phyloP scores from a whole-genome alignment of 2,329 filamentous ascomycete species.

The Alternaria arbusti region DNA sequence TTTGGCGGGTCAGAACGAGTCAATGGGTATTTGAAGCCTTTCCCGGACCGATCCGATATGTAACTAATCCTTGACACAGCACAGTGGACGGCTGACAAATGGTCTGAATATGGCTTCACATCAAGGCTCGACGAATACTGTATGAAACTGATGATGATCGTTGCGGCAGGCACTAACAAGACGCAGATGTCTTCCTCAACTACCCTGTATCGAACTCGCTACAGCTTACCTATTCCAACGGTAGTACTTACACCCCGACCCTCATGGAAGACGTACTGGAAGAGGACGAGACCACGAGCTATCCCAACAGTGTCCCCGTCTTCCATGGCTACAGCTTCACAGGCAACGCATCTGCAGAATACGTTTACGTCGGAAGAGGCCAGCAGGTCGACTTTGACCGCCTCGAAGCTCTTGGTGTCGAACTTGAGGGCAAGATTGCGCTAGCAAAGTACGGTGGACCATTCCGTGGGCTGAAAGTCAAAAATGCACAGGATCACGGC shows the following conservation, averaged over 20 bases:
- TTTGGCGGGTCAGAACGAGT: conserved; percentile 42
- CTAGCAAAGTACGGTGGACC: conserved; percentile 55
- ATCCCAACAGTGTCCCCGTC: conserved; percentile 50
- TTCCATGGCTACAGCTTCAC: conserved; percentile 58
- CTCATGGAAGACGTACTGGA: conserved; percentile 43
- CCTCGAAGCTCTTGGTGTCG: conserved; percentile 49
- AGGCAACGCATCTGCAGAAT: conserved; percentile 56
- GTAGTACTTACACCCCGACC: conserved; percentile 38
- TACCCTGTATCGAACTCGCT: conserved; percentile 48
- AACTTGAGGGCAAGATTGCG: conserved; percentile 57
- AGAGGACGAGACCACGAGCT: conserved; percentile 46
- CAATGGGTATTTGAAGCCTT: conserved; percentile 25
- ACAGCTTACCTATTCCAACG: conserved; percentile 42
- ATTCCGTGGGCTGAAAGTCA: conserved; percentile 57
- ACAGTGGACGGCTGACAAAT: conserved; percentile 49
- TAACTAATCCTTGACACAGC: conserved; percentile 20
- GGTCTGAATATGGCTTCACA: conserved; percentile 44
- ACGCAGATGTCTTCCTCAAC: conserved; percentile 44
- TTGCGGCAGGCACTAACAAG: neutral
- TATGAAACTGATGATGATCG: conserved; percentile 4
- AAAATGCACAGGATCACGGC: conserved; percentile 54
- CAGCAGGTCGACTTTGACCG: conserved; percentile 56
- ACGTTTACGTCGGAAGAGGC: conserved; percentile 54
- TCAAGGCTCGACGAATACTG: conserved; percentile 48
- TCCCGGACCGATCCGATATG: neutral